Percentiles rank a stretch among this genome's conserved stretches.
phyloP scores from a whole-genome alignment of 148 eudicot species.

The Chenopodium berlandieri region DNA sequence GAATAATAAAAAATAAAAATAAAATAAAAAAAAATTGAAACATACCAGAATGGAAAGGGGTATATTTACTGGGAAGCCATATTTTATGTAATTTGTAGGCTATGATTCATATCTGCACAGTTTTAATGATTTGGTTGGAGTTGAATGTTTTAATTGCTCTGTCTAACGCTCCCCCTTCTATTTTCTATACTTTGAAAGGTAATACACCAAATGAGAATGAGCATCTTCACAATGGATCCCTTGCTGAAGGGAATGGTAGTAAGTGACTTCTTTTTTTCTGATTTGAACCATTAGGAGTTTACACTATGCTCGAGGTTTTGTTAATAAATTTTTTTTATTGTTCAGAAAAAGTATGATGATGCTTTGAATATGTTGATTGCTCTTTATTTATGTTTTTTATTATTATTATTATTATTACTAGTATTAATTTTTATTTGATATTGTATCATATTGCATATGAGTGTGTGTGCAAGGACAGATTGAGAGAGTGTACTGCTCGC shows the following conservation, averaged over 20 bases:
- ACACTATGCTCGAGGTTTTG: not conserved
- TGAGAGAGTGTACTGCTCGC: too few relatives aligned
- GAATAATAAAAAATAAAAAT: not conserved
- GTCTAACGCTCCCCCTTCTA: not conserved
- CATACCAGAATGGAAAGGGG: not conserved
- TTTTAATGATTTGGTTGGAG: not conserved
- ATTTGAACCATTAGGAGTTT: not conserved
- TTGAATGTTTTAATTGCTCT: not conserved
- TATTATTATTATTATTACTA: too few relatives aligned
- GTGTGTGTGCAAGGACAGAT: too few relatives aligned
- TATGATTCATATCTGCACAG: not conserved
- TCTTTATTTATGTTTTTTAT: too few relatives aligned
- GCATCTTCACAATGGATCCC: conserved; percentile 41
- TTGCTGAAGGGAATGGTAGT: conserved; percentile 47
- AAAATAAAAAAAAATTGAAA: not conserved
- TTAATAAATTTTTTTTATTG: too few relatives aligned
- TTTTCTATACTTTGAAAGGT: conserved; percentile 35
- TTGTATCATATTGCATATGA: too few relatives aligned
- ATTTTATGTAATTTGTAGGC: not conserved
- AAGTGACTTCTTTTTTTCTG: conserved; percentile 27
- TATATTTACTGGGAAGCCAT: not conserved
- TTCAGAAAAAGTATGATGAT: too few relatives aligned
- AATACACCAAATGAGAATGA: conserved; percentile 31
- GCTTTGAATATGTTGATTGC: too few relatives aligned
- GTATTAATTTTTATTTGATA: too few relatives aligned